Base-by-base conservation (phyloP, 2,329 filamentous ascomycete species). In the Tricladium varicosporioides region DNA sequence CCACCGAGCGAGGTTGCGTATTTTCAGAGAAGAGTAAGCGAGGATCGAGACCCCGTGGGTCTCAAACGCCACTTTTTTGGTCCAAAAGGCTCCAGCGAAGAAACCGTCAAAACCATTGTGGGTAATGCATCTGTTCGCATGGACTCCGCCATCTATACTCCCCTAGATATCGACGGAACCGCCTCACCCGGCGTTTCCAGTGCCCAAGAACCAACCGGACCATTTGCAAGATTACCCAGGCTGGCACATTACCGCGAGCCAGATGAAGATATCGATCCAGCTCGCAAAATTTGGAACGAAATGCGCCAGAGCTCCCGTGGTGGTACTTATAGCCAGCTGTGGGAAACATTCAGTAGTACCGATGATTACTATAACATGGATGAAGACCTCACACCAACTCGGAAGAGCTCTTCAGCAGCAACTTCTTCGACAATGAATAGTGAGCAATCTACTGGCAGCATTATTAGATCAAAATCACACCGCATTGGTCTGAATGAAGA, bases 261-360 rank as follows among this genome's bases (percentile, higher is more conserved):
- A 31, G 8, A 45, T 27, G 55, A 53, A 18, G 66, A 69, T 5
- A 60, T 60, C 18, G 69, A 71, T 51, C 69, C 67, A 43, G 69
- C 69, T 32, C 60, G 67, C 14, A 66, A 68, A 45, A 70, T 71
- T 10, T 71, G 69, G 69, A 63, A 59, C 19, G 60, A 69, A 43
- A 70, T 71, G 65, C 64, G 68, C 18, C 59, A 58, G 2, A 59
- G 40, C 18, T 70, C 67, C n/a, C 62, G 65, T 9, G 54, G 62
- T n/a, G 46, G 48, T 15, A 46, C 55, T n/a, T 51, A 56, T 46
- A 58, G 51, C 8, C 57, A 65, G 48, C 52, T 46, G 3, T 58
- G 63, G 31, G 56, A 45, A 2, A 66, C 60, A 22, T 56, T 67
- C 32, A 62, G 59, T 27, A 7, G 22, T 45, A 61, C 61, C 5